phyloP scores from a whole-genome alignment of 169 alveolate genomes.

The Plasmodium gonderi region DNA sequence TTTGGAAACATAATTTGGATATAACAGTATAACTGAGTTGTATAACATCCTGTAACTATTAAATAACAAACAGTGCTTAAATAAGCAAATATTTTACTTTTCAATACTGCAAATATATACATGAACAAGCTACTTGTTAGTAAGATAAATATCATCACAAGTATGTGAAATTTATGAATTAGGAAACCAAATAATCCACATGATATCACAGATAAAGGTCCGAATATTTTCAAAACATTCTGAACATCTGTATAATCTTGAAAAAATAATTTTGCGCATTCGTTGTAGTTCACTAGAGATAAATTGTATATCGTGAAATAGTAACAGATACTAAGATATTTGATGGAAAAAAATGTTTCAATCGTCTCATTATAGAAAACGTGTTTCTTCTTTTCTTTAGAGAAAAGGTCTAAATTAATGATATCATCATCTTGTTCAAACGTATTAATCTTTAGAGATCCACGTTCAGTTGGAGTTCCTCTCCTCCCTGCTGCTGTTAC shows the following conservation, averaged over 20 bases:
- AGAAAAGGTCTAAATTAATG: not conserved
- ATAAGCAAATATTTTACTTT: slow-evolving; percentile 64
- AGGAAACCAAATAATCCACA: slow-evolving; percentile 54
- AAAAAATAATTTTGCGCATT: slow-evolving; percentile 71
- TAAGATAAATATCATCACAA: slow-evolving; percentile 39
- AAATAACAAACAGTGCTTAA: slow-evolving; percentile 72
- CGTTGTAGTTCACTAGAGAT: slow-evolving; percentile 69
- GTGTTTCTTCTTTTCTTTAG: not conserved
- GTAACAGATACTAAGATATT: slow-evolving; percentile 61
- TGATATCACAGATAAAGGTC: slow-evolving; percentile 53
- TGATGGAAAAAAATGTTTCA: slow-evolving; percentile 18
- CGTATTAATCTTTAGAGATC: not conserved
- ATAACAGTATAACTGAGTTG: slow-evolving; percentile 78
- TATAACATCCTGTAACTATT: slow-evolving; percentile 78
- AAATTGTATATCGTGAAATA: slow-evolving; percentile 61
- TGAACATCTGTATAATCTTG: slow-evolving; percentile 53
- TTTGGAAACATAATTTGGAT: slow-evolving; percentile 77
- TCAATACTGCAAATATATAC: slow-evolving; percentile 67
- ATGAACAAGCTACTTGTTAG: slow-evolving; percentile 67
- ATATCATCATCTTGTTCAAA: not conserved
- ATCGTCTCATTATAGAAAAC: not conserved
- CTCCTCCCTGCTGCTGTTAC: no score
- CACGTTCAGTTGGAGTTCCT: not conserved
- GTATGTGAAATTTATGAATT: slow-evolving; percentile 34
- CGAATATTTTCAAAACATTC: slow-evolving; percentile 36